Percentiles rank a stretch among this genome's conserved stretches.
Conservation (phyloP, 1,284 basidiomycete genomes). For the Kalmanozyma brasiliensis region DNA sequence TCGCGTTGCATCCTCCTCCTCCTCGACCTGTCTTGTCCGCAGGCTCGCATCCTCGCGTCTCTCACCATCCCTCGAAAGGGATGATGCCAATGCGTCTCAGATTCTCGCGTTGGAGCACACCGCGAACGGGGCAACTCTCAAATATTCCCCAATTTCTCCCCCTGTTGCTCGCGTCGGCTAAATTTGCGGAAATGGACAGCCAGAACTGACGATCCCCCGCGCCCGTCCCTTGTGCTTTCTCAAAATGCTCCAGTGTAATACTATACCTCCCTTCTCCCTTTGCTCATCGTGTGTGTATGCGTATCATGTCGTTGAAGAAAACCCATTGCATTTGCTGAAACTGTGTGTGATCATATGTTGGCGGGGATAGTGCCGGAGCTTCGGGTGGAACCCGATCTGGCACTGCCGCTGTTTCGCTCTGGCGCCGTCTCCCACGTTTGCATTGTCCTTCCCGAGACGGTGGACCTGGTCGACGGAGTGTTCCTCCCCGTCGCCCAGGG, state of each 20-base stretch:
- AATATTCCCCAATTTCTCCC: constrained; percentile 4
- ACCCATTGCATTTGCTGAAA: background rate
- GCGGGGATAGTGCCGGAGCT: constrained; percentile 6
- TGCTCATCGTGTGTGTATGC: background rate
- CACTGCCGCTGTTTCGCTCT: background rate
- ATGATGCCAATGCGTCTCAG: background rate
- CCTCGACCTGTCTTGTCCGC: too few relatives aligned
- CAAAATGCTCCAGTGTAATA: constrained; percentile 15
- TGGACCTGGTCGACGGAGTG: background rate
- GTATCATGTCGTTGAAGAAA: background rate
- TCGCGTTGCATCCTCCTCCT: too few relatives aligned
- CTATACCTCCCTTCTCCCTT: constrained; percentile 5
- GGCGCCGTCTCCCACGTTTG: constrained; percentile 5
- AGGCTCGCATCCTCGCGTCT: too few relatives aligned
- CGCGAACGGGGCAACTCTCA: constrained; percentile 43
- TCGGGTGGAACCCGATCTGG: constrained; percentile 2
- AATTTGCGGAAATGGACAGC: constrained; percentile 36
- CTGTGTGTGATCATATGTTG: background rate
- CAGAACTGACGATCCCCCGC: background rate
- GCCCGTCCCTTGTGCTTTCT: background rate
- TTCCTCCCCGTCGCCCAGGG: background rate
- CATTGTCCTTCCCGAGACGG: background rate
- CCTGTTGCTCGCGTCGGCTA: constrained; percentile 19
- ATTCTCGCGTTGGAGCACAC: constrained; percentile 6
- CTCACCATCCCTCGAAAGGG: too few relatives aligned